phyloP scores from a whole-genome alignment of 257 asterid genomes.

The Penstemon newberryi region DNA sequence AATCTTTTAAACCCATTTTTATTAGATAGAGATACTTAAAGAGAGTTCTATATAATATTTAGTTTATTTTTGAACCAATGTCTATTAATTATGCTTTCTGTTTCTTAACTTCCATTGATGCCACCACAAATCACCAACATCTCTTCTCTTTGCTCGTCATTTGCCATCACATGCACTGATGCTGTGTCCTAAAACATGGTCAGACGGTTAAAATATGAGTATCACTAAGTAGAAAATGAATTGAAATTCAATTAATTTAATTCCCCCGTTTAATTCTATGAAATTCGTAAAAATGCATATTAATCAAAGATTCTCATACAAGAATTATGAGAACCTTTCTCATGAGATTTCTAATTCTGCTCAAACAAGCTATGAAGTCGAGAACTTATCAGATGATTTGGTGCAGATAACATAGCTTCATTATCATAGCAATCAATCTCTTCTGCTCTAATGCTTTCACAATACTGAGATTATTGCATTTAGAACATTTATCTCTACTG shows the following conservation, averaged over 20 bases:
- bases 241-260: too few relatives aligned
- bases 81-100: background rate
- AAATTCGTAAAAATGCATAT: background rate
- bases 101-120: background rate
- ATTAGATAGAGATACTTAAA: too few relatives aligned
- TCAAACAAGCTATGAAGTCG: background rate
- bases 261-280: background rate
- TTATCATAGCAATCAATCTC: background rate
- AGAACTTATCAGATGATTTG: background rate
- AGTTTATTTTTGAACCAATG: too few relatives aligned
- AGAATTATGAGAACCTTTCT: background rate
- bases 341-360: background rate
- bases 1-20: background rate
- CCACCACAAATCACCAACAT: background rate
- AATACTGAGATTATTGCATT: background rate
- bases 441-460: background rate
- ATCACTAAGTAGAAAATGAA: too few relatives aligned
- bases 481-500: background rate
- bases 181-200: too few relatives aligned
- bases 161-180: too few relatives aligned
- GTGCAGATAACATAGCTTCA: background rate
- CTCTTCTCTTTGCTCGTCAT: background rate
- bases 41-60: too few relatives aligned
- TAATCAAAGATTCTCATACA: background rate
- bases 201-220: too few relatives aligned